Conservation (phyloP, 148 eudicot species). For the Camellia sinensis region DNA sequence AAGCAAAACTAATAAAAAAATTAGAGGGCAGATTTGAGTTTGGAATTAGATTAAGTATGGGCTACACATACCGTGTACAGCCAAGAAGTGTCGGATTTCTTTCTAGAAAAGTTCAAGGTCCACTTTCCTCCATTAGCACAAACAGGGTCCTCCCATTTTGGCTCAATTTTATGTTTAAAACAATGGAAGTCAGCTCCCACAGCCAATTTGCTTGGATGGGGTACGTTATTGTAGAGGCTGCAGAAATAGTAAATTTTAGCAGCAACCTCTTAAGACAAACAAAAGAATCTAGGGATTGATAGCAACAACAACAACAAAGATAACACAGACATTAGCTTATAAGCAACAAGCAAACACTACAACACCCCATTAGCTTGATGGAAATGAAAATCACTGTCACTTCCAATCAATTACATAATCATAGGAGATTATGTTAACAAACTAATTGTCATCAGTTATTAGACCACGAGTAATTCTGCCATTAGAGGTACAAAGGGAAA, state of each 20-base stretch:
- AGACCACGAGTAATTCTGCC: no score
- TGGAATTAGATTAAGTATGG: neutral
- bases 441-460: no score
- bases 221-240: slow-evolving; percentile 84
- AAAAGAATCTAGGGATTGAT: slow-evolving; percentile 2
- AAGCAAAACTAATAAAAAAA: slow-evolving; percentile 1
- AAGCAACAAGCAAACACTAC: no score
- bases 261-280: slow-evolving; percentile 3
- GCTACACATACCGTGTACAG: slow-evolving; percentile 64
- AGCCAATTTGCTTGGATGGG: slow-evolving; percentile 74
- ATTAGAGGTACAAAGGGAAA: no score
- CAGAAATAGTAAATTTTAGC: slow-evolving; percentile 20
- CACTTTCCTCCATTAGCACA: slow-evolving; percentile 98
- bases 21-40: slow-evolving; percentile 11
- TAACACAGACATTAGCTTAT: no score
- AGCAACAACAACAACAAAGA: neutral
- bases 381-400: no score
- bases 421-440: no score
- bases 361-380: no score
- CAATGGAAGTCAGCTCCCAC: slow-evolving; percentile 73
- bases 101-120: slow-evolving; percentile 48
- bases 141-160: slow-evolving; percentile 97
- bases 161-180: slow-evolving; percentile 85
- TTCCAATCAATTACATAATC: no score
- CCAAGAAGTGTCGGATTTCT: slow-evolving; percentile 75